These are phyloP conservation scores for Megacollybia marginata DNA, from an alignment of 768 basidiomycete genomes.

Conservation along the genomic window DNA sequence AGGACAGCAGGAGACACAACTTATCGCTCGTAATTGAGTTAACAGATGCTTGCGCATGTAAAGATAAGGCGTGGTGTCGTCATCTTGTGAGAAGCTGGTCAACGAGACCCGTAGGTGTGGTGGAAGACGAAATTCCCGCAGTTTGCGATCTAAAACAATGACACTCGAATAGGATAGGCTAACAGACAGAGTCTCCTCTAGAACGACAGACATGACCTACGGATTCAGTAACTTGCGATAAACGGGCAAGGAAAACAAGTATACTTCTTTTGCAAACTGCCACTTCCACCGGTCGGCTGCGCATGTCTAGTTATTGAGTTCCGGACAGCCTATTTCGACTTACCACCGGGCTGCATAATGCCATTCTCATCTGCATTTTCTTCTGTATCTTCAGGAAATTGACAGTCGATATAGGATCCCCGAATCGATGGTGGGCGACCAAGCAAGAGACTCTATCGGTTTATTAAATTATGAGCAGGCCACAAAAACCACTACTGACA, in stretches of 20 bases:
- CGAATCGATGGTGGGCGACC: constrained; percentile 27
- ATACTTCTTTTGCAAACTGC: constrained; percentile 17
- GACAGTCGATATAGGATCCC: constrained; percentile 28
- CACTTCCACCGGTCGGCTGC: not conserved
- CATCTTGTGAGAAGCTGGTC: too few species aligned
- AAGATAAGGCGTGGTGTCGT: not conserved
- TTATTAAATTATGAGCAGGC: not conserved
- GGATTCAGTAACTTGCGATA: not conserved
- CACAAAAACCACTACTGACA: not conserved
- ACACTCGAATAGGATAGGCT: not conserved
- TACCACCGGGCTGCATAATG: constrained; percentile 23
- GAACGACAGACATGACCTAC: not conserved
- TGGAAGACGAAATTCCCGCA: too few species aligned
- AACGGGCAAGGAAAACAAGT: not conserved
- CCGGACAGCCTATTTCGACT: constrained; percentile 15
- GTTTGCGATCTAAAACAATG: too few species aligned
- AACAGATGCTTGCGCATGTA: too few species aligned
- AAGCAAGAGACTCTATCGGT: constrained; percentile 22
- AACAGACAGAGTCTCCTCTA: not conserved
- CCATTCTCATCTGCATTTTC: constrained; percentile 22
- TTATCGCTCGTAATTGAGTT: not conserved
- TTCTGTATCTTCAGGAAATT: constrained; percentile 26
- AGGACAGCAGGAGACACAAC: not conserved
- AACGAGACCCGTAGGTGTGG: too few species aligned
- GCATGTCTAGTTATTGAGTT: constrained; percentile 17